Base-by-base conservation (phyloP, 2,329 filamentous ascomycete species). In the Colletotrichum horii region DNA sequence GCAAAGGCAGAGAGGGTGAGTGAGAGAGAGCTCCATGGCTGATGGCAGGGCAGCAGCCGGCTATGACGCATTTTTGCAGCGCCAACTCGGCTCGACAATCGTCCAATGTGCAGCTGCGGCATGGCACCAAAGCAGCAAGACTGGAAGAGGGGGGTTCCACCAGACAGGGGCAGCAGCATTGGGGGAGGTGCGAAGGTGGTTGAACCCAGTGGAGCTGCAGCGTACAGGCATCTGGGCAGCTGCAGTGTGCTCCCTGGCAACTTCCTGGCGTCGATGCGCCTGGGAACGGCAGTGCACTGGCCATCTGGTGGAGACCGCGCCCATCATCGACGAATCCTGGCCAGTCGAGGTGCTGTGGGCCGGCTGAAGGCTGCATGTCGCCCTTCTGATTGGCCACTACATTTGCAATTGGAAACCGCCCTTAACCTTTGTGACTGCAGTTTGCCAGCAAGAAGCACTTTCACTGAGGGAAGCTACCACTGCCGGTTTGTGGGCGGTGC, bases 191-290 rank as follows among this genome's bases (percentile, higher is more conserved):
- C 43, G 43, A 48, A 48, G 43, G 43, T 48, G 43, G 43, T 22
- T 2, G 11, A 48, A 48, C 43, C 43, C 43, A 48, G n/a, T n/a
- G n/a, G n/a, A n/a, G 43, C 43, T 48, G 32, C 32, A 34, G 32
- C 30, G 26, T 32, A 28, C 24, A 64, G 61, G 61, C 11, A 24
- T 30, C 19, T 38, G 30, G 15, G 12, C 61, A 28, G 9, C 15
- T 16, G 30, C 61, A 26, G 61, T 26, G 65, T 24, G 38, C 34
- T 36, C 60, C 52, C 69, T 71, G 43, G 67, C 34, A 55, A 52
- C 67, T 66, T 75, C 72, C 67, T 66, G 61, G 72, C 34, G 68
- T 62, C 72, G 72, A 75, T 71, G 72, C 68, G 68, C 68, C 72
- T 68, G 69, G 56, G 36, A 73, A 75, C 56, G 43, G 70, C 22